Evolutionary conservation across 2,329 filamentous ascomycete genomes (phyloP).

Genomic region (Diaporthe humulicola): DNA sequence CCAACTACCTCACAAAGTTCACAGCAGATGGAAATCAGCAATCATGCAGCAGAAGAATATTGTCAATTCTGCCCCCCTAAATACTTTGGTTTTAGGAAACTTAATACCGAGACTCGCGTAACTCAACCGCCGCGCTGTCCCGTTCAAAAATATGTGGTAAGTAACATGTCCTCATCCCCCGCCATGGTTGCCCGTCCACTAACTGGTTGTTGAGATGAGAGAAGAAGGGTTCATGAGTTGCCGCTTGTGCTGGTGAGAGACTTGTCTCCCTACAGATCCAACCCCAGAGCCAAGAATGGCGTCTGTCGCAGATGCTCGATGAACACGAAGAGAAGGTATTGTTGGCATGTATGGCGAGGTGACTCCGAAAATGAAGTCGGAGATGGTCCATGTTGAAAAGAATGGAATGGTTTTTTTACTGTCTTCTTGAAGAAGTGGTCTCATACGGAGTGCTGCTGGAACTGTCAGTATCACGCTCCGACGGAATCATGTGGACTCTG

Average conservation of each 20-base stretch:
- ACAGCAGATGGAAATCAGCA: no score
- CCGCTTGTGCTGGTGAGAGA: background rate
- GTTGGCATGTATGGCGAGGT: constrained; percentile 14
- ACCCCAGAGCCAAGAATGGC: background rate
- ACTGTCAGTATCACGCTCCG: background rate
- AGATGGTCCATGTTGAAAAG: constrained; percentile 32
- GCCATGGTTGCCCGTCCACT: constrained; percentile 30
- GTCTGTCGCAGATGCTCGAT: constrained; percentile 9
- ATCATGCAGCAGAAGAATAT: background rate
- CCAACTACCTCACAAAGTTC: background rate
- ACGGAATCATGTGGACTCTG: background rate
- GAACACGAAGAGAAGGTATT: constrained; percentile 32
- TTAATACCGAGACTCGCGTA: constrained; percentile 15
- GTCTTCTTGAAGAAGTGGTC: background rate
- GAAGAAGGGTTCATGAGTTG: constrained; percentile 31
- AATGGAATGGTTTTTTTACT: constrained; percentile 1
- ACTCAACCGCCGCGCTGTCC: constrained; percentile 6
- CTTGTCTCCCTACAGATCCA: background rate
- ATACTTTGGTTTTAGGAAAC: background rate
- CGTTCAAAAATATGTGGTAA: constrained; percentile 27
- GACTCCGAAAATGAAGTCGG: background rate
- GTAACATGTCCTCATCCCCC: constrained; percentile 30
- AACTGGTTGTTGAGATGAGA: background rate
- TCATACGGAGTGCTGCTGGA: background rate
- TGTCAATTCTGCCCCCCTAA: constrained; percentile 27